These are phyloP conservation scores for Chytridium lagenaria DNA, from an alignment of 371 early-diverging fungal species.

Conservation along the genomic window DNA sequence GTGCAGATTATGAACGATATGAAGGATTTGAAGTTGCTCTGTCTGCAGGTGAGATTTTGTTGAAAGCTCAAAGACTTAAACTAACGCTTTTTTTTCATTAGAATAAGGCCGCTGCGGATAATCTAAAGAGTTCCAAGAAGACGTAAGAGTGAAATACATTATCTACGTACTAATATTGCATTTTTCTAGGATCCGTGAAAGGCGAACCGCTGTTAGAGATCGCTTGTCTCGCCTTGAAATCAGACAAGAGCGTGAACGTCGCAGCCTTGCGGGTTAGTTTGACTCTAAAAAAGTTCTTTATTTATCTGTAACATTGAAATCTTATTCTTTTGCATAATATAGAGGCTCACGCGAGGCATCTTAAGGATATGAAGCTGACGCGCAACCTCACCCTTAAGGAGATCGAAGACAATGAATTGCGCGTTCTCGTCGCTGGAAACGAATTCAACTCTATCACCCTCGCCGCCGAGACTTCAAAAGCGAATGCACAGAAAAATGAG, in stretches of 20 bases:
- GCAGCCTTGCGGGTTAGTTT: slow-evolving; percentile 26
- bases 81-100: slow-evolving; percentile 1
- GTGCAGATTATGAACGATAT: slow-evolving; percentile 34
- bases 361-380: slow-evolving; percentile 29
- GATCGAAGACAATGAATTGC: slow-evolving; percentile 37
- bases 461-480: slow-evolving; percentile 26
- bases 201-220: slow-evolving; percentile 24
- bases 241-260: slow-evolving; percentile 31
- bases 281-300: not conserved
- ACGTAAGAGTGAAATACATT: slow-evolving; percentile 24
- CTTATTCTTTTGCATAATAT: not conserved
- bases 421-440: slow-evolving; percentile 29
- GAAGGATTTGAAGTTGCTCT: slow-evolving; percentile 32
- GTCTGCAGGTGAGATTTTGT: slow-evolving; percentile 16
- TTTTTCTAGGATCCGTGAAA: slow-evolving; percentile 24
- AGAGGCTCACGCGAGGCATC: slow-evolving; percentile 32
- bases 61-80: not conserved
- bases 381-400: slow-evolving; percentile 32
- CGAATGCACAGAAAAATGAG: slow-evolving; percentile 2
- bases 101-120: slow-evolving; percentile 33
- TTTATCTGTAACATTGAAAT: not conserved
- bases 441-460: slow-evolving; percentile 32
- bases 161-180: not conserved
- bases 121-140: slow-evolving; percentile 30
- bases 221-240: slow-evolving; percentile 31